These are phyloP conservation scores for Colletotrichum lupini DNA, from an alignment of 2,329 filamentous ascomycete genomes.

Conservation along the genomic window DNA sequence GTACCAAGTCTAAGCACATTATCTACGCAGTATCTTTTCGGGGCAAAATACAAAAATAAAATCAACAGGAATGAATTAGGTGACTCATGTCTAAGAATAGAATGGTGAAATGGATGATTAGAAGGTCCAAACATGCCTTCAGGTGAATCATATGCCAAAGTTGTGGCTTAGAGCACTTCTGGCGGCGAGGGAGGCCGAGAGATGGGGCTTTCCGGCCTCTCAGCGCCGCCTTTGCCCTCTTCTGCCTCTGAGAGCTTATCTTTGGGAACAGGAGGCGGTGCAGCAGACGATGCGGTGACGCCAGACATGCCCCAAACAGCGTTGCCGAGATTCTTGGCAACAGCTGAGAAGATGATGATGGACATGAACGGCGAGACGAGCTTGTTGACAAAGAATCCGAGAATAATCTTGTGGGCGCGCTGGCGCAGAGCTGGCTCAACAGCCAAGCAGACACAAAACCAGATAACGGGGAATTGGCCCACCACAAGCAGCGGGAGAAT, in stretches of 20 bases:
- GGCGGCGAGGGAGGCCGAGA: neutral
- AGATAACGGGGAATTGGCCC: slow-evolving; percentile 11
- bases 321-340: slow-evolving; percentile 9
- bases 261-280: neutral
- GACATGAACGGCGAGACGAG: slow-evolving; percentile 11
- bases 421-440: neutral
- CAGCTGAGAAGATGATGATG: slow-evolving; percentile 6
- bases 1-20: too few species aligned
- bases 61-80: neutral
- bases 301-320: slow-evolving; percentile 13
- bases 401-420: slow-evolving; percentile 1
- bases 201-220: neutral
- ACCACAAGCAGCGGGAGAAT: neutral
- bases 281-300: neutral
- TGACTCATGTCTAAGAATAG: neutral
- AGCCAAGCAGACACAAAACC: slow-evolving; percentile 2
- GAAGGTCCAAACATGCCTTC: too few species aligned
- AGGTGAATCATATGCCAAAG: neutral
- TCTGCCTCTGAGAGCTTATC: neutral
- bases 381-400: slow-evolving; percentile 12
- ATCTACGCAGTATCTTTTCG: neutral
- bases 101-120: neutral
- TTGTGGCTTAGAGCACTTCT: neutral
- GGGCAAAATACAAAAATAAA: neutral
- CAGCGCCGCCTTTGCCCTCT: neutral